These are phyloP conservation scores for Schoenoplectus tabernaemontani DNA, from an alignment of 202 grass and related monocot genomes.

Conservation along the genomic window DNA sequence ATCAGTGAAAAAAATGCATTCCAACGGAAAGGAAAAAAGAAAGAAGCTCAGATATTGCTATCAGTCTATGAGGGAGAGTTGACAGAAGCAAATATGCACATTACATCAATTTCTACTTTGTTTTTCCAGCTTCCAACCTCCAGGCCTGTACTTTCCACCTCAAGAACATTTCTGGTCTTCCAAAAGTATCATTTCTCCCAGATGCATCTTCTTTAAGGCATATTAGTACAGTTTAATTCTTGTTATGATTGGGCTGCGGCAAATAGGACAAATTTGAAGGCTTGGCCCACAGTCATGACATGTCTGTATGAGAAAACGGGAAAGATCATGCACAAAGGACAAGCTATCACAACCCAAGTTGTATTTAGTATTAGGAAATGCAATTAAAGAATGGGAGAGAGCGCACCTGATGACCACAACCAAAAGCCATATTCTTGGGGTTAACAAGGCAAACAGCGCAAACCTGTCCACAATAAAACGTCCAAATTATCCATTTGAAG, in stretches of 20 bases:
- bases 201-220: slow-evolving; percentile 27
- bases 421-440: slow-evolving; percentile 27
- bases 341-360: neutral
- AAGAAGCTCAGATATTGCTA: neutral
- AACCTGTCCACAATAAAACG: slow-evolving; percentile 16
- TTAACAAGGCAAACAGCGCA: slow-evolving; percentile 31
- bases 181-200: slow-evolving; percentile 23
- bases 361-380: neutral
- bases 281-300: slow-evolving; percentile 57
- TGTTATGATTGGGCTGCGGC: slow-evolving; percentile 49
- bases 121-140: neutral
- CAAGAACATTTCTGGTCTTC: neutral
- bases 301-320: slow-evolving; percentile 36
- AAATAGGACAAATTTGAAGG: slow-evolving; percentile 71
- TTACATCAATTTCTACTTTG: neutral
- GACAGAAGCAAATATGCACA: neutral
- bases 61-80: neutral
- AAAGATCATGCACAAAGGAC: neutral
- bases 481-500: neutral
- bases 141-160: neutral
- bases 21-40: neutral
- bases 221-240: slow-evolving; percentile 81
- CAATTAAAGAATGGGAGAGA: neutral
- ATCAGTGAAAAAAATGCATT: neutral
- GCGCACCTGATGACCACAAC: slow-evolving; percentile 31